Evolutionary conservation across 2,329 filamentous ascomycete species (phyloP).

Genomic region (Fonsecaea nubica): DNA sequence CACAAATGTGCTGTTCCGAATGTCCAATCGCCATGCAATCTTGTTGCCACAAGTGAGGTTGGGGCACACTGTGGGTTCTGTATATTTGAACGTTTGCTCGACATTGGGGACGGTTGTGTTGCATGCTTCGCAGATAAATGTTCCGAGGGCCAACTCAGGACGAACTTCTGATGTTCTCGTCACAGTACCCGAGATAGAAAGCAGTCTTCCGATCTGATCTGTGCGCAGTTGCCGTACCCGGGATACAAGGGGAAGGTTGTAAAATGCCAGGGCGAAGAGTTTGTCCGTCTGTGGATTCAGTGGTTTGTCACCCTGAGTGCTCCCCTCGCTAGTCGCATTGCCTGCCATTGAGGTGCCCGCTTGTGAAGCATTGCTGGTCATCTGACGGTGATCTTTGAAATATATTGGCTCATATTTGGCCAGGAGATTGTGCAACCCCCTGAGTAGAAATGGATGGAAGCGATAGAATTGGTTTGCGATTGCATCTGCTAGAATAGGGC

Average conservation of each 20-base stretch:
- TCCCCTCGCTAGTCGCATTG: slow-evolving; percentile 67
- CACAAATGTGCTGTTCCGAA: slow-evolving; percentile 94
- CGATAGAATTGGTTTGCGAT: slow-evolving; percentile 93
- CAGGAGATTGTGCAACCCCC: slow-evolving; percentile 89
- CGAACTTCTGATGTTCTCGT: slow-evolving; percentile 96
- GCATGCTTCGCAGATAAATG: slow-evolving; percentile 90
- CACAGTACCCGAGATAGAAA: slow-evolving; percentile 95
- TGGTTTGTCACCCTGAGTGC: slow-evolving; percentile 71
- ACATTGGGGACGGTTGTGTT: slow-evolving; percentile 84
- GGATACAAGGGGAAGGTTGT: slow-evolving; percentile 87
- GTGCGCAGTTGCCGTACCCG: slow-evolving; percentile 85
- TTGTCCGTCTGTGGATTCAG: slow-evolving; percentile 96
- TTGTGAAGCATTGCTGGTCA: slow-evolving; percentile 74
- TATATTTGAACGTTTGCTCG: slow-evolving; percentile 97
- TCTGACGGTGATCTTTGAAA: slow-evolving; percentile 89
- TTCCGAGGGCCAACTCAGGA: slow-evolving; percentile 88
- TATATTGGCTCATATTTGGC: slow-evolving; percentile 93
- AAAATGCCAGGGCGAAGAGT: slow-evolving; percentile 90
- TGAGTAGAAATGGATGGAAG: slow-evolving; percentile 88
- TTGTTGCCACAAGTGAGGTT: slow-evolving; percentile 88
- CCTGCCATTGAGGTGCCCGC: slow-evolving; percentile 68
- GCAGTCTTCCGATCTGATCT: slow-evolving; percentile 85
- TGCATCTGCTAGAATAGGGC: slow-evolving; percentile 74
- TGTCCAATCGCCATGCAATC: slow-evolving; percentile 93
- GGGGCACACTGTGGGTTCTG: slow-evolving; percentile 93